Base-by-base conservation (phyloP, 345 rosid species). In the sweet orange (Citrus sinensis) region DNA sequence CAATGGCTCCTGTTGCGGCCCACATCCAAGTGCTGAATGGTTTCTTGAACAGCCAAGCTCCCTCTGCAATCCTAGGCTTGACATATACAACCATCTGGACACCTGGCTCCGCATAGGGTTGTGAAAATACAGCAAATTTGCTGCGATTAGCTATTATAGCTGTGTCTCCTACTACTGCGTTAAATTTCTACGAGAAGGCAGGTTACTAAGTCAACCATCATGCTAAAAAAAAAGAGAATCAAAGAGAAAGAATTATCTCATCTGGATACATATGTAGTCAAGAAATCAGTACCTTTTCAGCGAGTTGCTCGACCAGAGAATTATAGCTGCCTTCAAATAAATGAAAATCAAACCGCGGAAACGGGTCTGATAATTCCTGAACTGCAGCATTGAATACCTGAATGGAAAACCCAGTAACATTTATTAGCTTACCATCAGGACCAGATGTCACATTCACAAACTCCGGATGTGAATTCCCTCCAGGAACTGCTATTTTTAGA, bases 21-120 rank as follows among this genome's bases (percentile, higher is more conserved):
- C 80, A 85, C 87, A 82, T 70, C n/a, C 7, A 0, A 39, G 69
- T 7, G 29, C 75, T 74, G 62, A 85, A 84, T 11, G 84, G 84
- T 67, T 64, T 72, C 32, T 4, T 54, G 70, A 84, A 71, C 70
- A 84, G 8, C 81, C 84, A 76, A 20, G 83, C 80, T 49, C 61
- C 73, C 73, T 79, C 70, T 9, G 61, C n/a, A 30, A 2, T 66
- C 1, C 29, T 60, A 2, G 81, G 80, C 13, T 60, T 76, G 13
- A 46, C 54, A 46, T 16, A 69, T 1, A 79, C 70, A 46, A 81
- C 0, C 60, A 81, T 81, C 32, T 71, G 78, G 16, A 84, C 63
- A 20, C 82, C 78, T 17, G 79, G 34, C 22, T 81, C 82, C 1
- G 84, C 19, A 54, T 81, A 84, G 24, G 87, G 87, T 13, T 76